Evolutionary conservation across 345 rosid genomes (phyloP).

Genomic region (Brassica rapa): DNA sequence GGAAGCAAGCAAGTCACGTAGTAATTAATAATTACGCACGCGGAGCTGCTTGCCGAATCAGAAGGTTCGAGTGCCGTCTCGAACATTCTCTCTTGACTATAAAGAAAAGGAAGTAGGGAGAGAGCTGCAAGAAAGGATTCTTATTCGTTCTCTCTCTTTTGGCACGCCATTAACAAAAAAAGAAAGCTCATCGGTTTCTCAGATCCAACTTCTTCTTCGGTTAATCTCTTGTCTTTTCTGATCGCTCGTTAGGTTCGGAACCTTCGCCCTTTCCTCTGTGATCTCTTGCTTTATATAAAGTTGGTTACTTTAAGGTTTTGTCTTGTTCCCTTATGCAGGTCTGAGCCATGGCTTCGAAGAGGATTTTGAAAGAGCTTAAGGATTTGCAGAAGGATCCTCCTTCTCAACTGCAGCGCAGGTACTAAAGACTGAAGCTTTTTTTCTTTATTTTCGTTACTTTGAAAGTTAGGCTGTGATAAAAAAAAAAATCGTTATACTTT

Average conservation of each 20-base stretch:
- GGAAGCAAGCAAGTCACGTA: too few relatives aligned
- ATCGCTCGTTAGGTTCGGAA: neutral
- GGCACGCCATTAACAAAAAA: neutral
- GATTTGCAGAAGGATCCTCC: conserved; percentile 59
- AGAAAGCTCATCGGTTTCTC: neutral
- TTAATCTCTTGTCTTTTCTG: too few relatives aligned
- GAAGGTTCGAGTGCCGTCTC: conserved; percentile 21
- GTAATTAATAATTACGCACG: neutral
- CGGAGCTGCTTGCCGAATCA: neutral
- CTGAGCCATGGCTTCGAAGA: conserved; percentile 46
- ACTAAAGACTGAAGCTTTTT: neutral
- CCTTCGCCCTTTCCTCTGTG: neutral
- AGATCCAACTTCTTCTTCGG: conserved; percentile 7
- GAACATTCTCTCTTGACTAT: conserved; percentile 19
- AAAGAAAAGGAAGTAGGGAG: neutral
- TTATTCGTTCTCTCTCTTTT: neutral
- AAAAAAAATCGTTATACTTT: neutral
- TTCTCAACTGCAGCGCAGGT: conserved; percentile 59
- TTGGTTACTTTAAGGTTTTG: neutral
- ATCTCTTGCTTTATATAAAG: neutral
- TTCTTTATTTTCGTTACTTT: neutral
- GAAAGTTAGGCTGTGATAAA: neutral
- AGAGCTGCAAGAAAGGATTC: neutral
- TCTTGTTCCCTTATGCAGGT: neutral
- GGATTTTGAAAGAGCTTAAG: conserved; percentile 45